Percentiles rank a stretch among this genome's conserved stretches.
These are phyloP conservation scores for Ordospora colligata DNA, from an alignment of 371 early-diverging fungal genomes.

Conservation along the genomic window DNA sequence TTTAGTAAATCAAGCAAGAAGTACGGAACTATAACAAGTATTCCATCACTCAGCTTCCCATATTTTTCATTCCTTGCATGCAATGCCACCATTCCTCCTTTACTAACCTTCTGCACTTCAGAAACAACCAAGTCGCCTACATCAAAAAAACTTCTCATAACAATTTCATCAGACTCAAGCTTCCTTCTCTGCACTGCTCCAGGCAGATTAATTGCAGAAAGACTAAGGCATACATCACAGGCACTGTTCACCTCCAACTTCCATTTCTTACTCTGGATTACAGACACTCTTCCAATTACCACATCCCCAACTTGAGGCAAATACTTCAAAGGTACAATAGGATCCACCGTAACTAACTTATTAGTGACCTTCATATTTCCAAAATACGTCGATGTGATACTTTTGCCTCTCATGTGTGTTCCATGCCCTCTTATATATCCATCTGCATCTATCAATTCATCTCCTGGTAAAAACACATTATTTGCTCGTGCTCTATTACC, in stretches of 20 bases:
- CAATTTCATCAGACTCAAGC: conserved; percentile 88
- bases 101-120: conserved; percentile 80
- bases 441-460: conserved; percentile 38
- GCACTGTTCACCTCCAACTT: conserved; percentile 80
- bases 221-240: conserved; percentile 73
- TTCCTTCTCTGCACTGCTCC: conserved; percentile 91
- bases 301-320: conserved; percentile 91
- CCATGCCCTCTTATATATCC: conserved; percentile 75
- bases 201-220: conserved; percentile 85
- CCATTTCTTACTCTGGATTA: conserved; percentile 81
- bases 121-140: conserved; percentile 90
- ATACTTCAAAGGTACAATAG: conserved; percentile 68
- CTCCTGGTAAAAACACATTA: conserved; percentile 53
- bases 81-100: conserved; percentile 74
- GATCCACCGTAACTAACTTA: conserved; percentile 78
- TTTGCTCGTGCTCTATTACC: neutral
- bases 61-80: conserved; percentile 90
- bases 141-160: conserved; percentile 84
- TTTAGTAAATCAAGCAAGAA: conserved; percentile 16
- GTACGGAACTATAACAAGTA: conserved; percentile 42
- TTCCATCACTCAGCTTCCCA: conserved; percentile 67
- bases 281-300: conserved; percentile 85
- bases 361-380: conserved; percentile 85
- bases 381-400: conserved; percentile 68
- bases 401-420: conserved; percentile 67